These are phyloP conservation scores for Botryotinia convoluta DNA, from an alignment of 2,329 filamentous ascomycete genomes.

Conservation along the genomic window DNA sequence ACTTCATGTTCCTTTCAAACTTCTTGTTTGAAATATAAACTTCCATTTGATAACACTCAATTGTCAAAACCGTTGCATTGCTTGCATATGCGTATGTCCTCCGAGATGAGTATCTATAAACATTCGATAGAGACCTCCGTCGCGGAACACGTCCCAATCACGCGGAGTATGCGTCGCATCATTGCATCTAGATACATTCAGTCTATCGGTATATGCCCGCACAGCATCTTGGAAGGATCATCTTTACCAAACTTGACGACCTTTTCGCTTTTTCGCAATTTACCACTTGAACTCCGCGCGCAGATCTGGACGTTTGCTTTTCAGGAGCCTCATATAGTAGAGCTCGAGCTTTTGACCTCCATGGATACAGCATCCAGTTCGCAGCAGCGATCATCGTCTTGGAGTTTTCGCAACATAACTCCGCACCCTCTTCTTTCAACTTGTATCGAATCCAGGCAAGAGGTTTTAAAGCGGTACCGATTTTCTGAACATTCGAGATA, in stretches of 20 bases:
- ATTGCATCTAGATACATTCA: slow-evolving; percentile 3
- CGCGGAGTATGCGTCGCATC: neutral
- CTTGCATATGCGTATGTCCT: neutral
- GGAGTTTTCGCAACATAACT: neutral
- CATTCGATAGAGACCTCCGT: neutral
- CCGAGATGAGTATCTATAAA: neutral
- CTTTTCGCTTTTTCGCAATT: slow-evolving; percentile 5
- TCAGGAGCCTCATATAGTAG: neutral
- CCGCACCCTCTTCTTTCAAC: slow-evolving; percentile 5
- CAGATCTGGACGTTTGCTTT: slow-evolving; percentile 1
- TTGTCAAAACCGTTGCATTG: neutral
- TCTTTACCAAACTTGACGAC: neutral
- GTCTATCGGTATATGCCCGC: neutral
- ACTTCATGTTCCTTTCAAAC: too few relatives aligned
- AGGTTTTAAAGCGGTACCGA: neutral
- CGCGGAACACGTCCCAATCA: neutral
- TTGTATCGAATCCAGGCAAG: slow-evolving; percentile 4
- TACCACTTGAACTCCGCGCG: slow-evolving; percentile 8
- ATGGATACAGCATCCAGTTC: neutral
- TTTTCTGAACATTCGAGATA: neutral
- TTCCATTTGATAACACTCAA: neutral
- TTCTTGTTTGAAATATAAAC: neutral
- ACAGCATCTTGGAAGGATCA: neutral
- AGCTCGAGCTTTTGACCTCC: neutral
- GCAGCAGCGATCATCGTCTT: neutral